Base-by-base conservation (phyloP, 2,329 filamentous ascomycete species). In the Sporothrix globosa region DNA sequence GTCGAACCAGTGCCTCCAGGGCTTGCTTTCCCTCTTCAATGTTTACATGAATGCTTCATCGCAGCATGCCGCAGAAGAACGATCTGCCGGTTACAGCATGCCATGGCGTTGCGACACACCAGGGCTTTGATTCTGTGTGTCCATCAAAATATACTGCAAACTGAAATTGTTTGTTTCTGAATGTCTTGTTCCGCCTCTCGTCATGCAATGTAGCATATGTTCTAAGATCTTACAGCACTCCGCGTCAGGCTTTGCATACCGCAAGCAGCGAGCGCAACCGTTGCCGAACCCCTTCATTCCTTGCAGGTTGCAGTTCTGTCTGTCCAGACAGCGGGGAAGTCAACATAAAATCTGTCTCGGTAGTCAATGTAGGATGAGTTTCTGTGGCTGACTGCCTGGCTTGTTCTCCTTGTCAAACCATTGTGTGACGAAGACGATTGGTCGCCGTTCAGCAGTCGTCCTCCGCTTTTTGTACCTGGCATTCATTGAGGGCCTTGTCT, bases 41-140 rank as follows among this genome's bases (percentile, higher is more conserved):
- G 39, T 63, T 63, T 63, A 63, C 58, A 10, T 24, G 21, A 9
- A 44, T 27, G n/a, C 58, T 63, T 19, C 2, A 63, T 63, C 39
- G 39, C 58, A 63, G 39, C 58, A 63, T 63, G 24, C 41, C 58
- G 21, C 21, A n/a, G 50, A 41, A 34, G 48, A 39, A 27, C 46
- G 48, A 53, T 39, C 63, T n/a, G 19, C 63, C n/a, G 39, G 30
- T 19, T 67, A 14, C 48, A 39, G 65, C 65, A 67, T 54, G 10
- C 65, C 50, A 52, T 19, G 50, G 34, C 50, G 50, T 24, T 53
- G 34, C 34, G 50, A 24, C 21, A 17, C n/a, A 24, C 46, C 30
- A 39, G 21, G n/a, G 41, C 7, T 21, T 30, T 17, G 24, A 46
- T 46, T 39, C 39, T 27, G 39, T 19, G 58, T 27, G 56, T 61